These are phyloP conservation scores for Aspergillus uvarum DNA, from an alignment of 2,329 filamentous ascomycete species.

Conservation along the genomic window DNA sequence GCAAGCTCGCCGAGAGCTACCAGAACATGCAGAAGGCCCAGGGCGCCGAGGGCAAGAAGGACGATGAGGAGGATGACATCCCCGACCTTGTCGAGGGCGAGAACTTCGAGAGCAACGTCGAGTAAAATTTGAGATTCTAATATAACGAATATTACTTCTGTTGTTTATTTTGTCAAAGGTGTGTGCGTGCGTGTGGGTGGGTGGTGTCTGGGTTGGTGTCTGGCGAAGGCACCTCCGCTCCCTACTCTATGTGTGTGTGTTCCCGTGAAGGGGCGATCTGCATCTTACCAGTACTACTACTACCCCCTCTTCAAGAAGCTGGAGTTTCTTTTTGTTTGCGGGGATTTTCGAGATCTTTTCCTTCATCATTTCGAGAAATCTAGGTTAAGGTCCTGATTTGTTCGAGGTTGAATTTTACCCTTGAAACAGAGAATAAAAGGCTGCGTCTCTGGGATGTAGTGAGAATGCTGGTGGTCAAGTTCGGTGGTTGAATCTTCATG, in stretches of 20 bases:
- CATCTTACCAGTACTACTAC: not conserved
- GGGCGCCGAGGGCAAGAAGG: constrained; percentile 72
- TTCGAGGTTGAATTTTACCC: no score
- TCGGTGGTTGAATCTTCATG: no score
- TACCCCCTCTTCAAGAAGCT: not conserved
- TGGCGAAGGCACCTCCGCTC: no score
- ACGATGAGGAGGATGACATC: constrained; percentile 82
- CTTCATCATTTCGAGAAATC: not conserved
- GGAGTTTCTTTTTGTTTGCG: no score
- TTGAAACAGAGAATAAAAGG: no score
- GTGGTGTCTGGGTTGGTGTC: not conserved
- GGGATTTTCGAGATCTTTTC: no score
- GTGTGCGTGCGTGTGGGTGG: not conserved
- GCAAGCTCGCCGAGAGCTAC: constrained; percentile 99
- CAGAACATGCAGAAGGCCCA: constrained; percentile 97
- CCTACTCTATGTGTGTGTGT: no score
- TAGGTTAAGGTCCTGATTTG: not conserved
- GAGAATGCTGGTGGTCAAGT: no score
- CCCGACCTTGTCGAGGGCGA: constrained; percentile 94
- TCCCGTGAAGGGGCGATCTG: no score
- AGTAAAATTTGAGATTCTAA: constrained; percentile 57
- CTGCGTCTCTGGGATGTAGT: no score
- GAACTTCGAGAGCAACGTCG: constrained; percentile 97
- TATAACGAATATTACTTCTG: not conserved
- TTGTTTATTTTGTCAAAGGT: not conserved